Base-by-base conservation (phyloP, 345 rosid species). In the Microthlaspi erraticum region DNA sequence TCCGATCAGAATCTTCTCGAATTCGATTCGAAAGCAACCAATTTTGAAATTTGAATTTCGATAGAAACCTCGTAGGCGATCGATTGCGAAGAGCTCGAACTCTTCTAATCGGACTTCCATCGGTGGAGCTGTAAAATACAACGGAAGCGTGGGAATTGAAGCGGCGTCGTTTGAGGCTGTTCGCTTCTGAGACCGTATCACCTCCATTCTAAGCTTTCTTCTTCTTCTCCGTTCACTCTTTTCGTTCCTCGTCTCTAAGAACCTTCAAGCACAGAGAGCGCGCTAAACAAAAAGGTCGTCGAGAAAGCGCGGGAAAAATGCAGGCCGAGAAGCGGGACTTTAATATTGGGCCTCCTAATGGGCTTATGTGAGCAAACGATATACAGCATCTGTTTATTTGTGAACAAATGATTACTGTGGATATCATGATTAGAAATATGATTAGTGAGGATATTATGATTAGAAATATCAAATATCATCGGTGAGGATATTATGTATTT, bases 81-180 rank as follows among this genome's bases (percentile, higher is more conserved):
- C 93, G 52, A 88, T 72, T 77, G 99, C 95, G 76, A 82, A 89
- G 79, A 85, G 88, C 85, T 91, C 98, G 83, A 89, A 94, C 64
- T 91, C 96, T 70, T 88, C 96, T 44, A 89, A 87, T 38, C 98
- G 83, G 75, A 91, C 93, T 70, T 94, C 97, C 71, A 91, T 86
- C 2, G 81, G n/a, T 41, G 95, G 98, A 10, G 95, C 87, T 8
- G 89, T 82, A 41, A 91, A 84, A 76, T 91, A 88, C 36, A 91
- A 85, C 12, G 92, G 98, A 34, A 89, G 83, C 20, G 82, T 70
- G 80, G 64, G 51, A 72, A 70, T 75, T 6, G 60, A 64, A 44
- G 57, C 75, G 68, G 75, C 67, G 42, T 60, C 61, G 12, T 32
- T 53, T n/a, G 78, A 41, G 8, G 49, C 42, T 20, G 77, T 41